Conservation (phyloP, 352 stramenopile species). For the Detonula confervacea region DNA sequence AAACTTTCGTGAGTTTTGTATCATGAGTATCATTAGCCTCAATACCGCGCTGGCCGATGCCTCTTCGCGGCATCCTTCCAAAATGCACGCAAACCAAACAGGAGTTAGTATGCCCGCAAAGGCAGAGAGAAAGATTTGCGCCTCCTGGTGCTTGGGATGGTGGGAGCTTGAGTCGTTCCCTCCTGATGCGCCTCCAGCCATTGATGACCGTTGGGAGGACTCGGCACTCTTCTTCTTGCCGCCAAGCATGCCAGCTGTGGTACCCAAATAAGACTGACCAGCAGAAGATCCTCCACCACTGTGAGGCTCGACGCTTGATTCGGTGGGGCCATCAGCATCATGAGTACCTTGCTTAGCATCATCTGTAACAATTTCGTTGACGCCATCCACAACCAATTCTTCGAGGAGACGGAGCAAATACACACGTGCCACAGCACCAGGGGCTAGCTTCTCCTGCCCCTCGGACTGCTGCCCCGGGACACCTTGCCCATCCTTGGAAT, state of each 20-base stretch:
- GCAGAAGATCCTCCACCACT: slow-evolving; percentile 71
- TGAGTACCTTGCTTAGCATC: slow-evolving; percentile 39
- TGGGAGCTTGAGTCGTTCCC: slow-evolving; percentile 45
- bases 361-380: slow-evolving; percentile 85
- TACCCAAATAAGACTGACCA: slow-evolving; percentile 73
- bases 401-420: slow-evolving; percentile 86
- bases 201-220: slow-evolving; percentile 7
- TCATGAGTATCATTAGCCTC: slow-evolving; percentile 85
- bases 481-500: no score
- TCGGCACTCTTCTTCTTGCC: slow-evolving; percentile 30
- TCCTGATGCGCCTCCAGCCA: no score
- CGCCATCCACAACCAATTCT: slow-evolving; percentile 85
- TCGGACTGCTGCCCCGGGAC: no score
- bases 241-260: slow-evolving; percentile 36
- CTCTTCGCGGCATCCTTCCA: slow-evolving; percentile 85
- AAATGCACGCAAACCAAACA: slow-evolving; percentile 86
- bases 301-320: slow-evolving; percentile 67
- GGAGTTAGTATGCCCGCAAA: slow-evolving; percentile 84
- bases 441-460: slow-evolving; percentile 64
- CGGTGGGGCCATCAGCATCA: slow-evolving; percentile 45
- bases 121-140: slow-evolving; percentile 82
- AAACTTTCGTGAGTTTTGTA: slow-evolving; percentile 84
- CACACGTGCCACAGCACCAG: slow-evolving; percentile 72
- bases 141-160: slow-evolving; percentile 84
- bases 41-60: slow-evolving; percentile 79